Percentiles rank a stretch among this genome's conserved stretches.
Conservation (phyloP, 192 early-diverging fungal species). For the Tieghemiomyces parasiticus region DNA sequence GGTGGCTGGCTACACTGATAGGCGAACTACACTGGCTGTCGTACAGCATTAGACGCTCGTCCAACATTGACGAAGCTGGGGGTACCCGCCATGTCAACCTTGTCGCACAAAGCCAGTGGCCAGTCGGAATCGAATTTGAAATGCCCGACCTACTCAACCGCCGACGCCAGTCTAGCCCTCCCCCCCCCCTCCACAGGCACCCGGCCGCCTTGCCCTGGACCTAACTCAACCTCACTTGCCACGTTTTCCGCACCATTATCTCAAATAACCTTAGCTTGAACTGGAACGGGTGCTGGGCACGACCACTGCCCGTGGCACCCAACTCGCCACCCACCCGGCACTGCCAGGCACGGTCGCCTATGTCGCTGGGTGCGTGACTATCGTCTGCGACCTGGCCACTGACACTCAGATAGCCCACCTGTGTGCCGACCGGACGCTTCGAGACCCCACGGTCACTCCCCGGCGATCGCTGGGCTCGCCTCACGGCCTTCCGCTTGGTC, state of each 20-base stretch:
- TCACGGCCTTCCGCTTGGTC: neutral
- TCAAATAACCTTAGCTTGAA: slow-evolving; percentile 33
- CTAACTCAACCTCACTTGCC: neutral
- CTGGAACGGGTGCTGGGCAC: slow-evolving; percentile 53
- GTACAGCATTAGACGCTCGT: too few species aligned
- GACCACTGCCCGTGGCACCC: slow-evolving; percentile 33
- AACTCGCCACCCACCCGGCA: slow-evolving; percentile 32
- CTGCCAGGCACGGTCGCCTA: slow-evolving; percentile 46
- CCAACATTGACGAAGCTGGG: too few species aligned
- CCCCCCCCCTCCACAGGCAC: too few species aligned
- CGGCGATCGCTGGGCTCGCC: neutral
- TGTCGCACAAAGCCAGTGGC: too few species aligned
- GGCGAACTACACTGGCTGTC: too few species aligned
- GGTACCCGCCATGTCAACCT: too few species aligned
- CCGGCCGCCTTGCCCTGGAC: too few species aligned
- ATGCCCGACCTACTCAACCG: too few species aligned
- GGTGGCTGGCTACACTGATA: too few species aligned
- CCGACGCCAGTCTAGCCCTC: neutral
- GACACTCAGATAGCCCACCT: slow-evolving; percentile 49
- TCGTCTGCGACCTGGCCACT: slow-evolving; percentile 55
- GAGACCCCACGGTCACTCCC: neutral
- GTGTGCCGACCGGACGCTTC: slow-evolving; percentile 11
- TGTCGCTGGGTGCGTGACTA: slow-evolving; percentile 54
- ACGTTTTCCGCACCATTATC: neutral
- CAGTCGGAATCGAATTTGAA: too few species aligned